A percentile compares a stretch with the other conserved stretches of the same genome.
These are phyloP conservation scores for Fraxinus cuspidata DNA, from an alignment of 257 asterid species.

Conservation along the genomic window DNA sequence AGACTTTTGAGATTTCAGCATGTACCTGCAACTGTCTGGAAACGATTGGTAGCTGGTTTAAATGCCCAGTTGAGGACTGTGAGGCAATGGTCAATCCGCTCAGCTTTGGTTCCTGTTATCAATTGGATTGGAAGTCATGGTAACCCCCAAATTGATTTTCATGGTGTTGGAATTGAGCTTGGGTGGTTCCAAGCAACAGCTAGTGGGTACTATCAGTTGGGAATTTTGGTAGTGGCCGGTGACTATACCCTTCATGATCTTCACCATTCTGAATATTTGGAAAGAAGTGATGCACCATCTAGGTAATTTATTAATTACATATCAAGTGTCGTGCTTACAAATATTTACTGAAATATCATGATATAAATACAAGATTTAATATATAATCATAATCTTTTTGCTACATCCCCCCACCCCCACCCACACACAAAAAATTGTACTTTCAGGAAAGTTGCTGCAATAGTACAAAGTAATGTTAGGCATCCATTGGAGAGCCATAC, in stretches of 20 bases:
- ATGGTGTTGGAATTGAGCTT: constrained; percentile 83
- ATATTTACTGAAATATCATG: background rate
- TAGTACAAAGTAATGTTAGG: constrained; percentile 44
- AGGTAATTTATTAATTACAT: constrained; percentile 50
- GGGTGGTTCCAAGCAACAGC: constrained; percentile 97
- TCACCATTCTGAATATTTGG: constrained; percentile 57
- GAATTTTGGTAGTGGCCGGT: constrained; percentile 79
- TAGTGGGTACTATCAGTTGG: constrained; percentile 92
- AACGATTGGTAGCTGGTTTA: constrained; percentile 86
- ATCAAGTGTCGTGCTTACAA: constrained; percentile 19
- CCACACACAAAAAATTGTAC: background rate
- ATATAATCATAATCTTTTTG: constrained; percentile 14
- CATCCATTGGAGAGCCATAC: constrained; percentile 56
- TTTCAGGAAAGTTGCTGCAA: constrained; percentile 53
- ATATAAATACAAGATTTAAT: constrained; percentile 2
- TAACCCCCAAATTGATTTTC: constrained; percentile 92
- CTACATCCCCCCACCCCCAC: background rate
- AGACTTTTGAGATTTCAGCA: constrained; percentile 53
- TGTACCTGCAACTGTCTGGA: constrained; percentile 93
- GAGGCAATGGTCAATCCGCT: constrained; percentile 69
- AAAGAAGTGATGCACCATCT: constrained; percentile 52
- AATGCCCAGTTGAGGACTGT: constrained; percentile 91
- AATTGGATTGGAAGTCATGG: constrained; percentile 85
- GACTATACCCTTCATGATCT: constrained; percentile 61
- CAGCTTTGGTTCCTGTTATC: constrained; percentile 65